Percentiles rank a stretch among this genome's conserved stretches.
Conservation (phyloP, 495 filamentous ascomycete genomes). For the Entonaema liquescens region DNA sequence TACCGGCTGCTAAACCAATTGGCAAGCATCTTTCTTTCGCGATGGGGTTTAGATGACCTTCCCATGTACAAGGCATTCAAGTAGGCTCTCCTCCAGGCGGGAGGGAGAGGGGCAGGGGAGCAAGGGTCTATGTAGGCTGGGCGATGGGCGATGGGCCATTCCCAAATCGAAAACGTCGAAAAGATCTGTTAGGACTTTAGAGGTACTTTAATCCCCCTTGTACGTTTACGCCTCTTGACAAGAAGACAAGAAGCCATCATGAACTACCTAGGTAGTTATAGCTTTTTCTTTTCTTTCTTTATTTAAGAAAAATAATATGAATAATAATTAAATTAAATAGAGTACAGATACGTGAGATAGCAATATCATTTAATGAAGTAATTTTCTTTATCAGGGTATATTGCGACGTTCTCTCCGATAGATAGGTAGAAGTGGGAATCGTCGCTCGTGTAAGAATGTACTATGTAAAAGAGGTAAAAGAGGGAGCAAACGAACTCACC, state of each 20-base stretch:
- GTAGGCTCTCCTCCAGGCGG: conserved; percentile 17
- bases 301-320: no score
- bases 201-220: background rate
- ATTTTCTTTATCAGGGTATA: no score
- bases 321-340: no score
- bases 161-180: background rate
- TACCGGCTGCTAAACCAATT: conserved; percentile 18
- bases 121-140: conserved; percentile 6
- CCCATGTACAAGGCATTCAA: conserved; percentile 39
- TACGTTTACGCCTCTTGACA: background rate
- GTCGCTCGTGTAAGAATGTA: no score
- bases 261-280: no score
- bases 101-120: conserved; percentile 22
- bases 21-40: background rate
- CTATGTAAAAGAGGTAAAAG: background rate
- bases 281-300: no score
- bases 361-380: no score
- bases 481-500: background rate
- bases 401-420: no score
- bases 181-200: background rate
- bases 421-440: no score
- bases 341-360: no score
- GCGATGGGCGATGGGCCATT: conserved; percentile 14
- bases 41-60: conserved; percentile 10
- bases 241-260: no score